Percentiles rank a stretch among this genome's conserved stretches.
Conservation (phyloP, 1,284 basidiomycete species). For the Mycosarcoma maydis region DNA sequence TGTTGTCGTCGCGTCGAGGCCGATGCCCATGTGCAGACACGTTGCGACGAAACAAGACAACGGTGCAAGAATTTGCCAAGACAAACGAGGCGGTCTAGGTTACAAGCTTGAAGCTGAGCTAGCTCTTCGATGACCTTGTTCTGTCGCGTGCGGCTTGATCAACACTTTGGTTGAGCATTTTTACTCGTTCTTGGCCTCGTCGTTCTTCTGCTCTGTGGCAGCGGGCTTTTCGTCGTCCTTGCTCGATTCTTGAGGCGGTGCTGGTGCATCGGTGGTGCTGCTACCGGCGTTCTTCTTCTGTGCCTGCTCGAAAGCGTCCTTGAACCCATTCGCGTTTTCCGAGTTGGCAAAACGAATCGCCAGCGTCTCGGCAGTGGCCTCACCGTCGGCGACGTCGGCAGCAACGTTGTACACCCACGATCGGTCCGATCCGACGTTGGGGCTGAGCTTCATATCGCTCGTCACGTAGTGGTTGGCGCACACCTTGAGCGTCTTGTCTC, state of each 20-base stretch:
- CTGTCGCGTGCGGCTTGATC: conserved; percentile 4
- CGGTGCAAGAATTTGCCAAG: too few relatives aligned
- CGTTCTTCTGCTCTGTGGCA: conserved; percentile 25
- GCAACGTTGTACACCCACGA: conserved; percentile 95
- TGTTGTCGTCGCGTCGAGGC: too few relatives aligned
- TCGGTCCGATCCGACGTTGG: conserved; percentile 98
- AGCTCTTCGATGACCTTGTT: background rate
- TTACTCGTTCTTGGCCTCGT: conserved; percentile 33
- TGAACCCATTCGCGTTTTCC: conserved; percentile 72
- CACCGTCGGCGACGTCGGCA: conserved; percentile 85
- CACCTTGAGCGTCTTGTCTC: conserved; percentile 99
- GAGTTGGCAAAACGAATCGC: conserved; percentile 98
- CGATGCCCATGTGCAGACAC: too few relatives aligned
- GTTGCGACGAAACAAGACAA: too few relatives aligned
- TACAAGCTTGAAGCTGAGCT: conserved; percentile 27
- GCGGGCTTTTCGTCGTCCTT: conserved; percentile 20
- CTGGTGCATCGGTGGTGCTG: conserved; percentile 24
- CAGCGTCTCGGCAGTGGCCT: conserved; percentile 89
- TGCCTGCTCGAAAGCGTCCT: conserved; percentile 62
- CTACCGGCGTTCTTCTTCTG: conserved; percentile 56
- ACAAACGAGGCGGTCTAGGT: conserved; percentile 14
- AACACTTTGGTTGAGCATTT: conserved; percentile 31
- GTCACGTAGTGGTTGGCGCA: conserved; percentile 97
- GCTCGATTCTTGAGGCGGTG: conserved; percentile 24
- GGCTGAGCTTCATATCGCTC: conserved; percentile 90